Base-by-base conservation (phyloP, 2,329 filamentous ascomycete species). In the Mycosphaerelloides madeirae region DNA sequence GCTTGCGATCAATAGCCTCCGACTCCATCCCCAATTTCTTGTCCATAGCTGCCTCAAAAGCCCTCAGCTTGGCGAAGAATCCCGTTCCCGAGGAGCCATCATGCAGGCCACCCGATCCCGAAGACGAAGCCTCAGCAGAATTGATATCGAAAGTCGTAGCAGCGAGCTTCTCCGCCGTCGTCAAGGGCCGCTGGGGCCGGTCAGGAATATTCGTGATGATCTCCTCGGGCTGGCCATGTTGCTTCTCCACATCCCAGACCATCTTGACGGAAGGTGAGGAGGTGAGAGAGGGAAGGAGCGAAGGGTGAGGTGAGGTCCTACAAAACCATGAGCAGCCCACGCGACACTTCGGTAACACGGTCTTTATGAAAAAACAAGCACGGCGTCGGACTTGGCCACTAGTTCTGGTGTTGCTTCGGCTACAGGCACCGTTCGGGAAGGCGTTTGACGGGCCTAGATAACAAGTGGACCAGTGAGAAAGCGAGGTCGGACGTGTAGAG, bases 11-110 rank as follows among this genome's bases (percentile, higher is more conserved):
- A 22, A 74, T 68, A 16, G 72, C 72, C 47, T 72, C 68, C 3
- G 68, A 70, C 53, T 75, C 72, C 38, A 74, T 67, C 16, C 70
- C 70, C 45, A 73, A 59, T 52, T 69, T 71, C 34, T 58, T 58
- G 53, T 74, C 72, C 35, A 74, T 62, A 55, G 62, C 63, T 33
- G 65, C 61, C 49, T 74, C 71, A 32, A 64, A 58, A 25, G 49
- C 41, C 22, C 65, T 59, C 43, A 73, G 44, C 5, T 57, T 56
- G 31, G 54, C 43, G 14, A 67, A 53, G 29, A 66, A 53, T 28
- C 61, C 61, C 37, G 40, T 45, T 52, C 15, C 45, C 45, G n/a
- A n/a, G n/a, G n/a, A n/a, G n/a, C 28, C 42, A 39, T 45, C 34
- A 12, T 28, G 29, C n/a, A n/a, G 15, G 29, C 15, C 12, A 25